These are phyloP conservation scores for Plectosphaerella sp. DNA, from an alignment of 2,329 filamentous ascomycete species.

Conservation along the genomic window DNA sequence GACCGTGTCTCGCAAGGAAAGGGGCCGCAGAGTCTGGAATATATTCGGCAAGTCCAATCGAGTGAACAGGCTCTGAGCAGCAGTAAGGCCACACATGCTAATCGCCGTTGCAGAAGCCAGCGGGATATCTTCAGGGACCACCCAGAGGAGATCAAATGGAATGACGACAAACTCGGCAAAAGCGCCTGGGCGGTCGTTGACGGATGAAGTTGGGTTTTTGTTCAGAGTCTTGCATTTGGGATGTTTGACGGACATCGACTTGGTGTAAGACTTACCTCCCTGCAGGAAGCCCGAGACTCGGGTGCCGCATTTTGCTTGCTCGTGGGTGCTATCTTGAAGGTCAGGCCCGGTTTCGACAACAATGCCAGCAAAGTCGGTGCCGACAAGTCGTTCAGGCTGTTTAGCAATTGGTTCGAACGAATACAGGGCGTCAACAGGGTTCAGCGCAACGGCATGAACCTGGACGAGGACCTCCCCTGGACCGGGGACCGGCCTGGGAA, in stretches of 20 bases:
- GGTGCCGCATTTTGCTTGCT: slow-evolving; percentile 17
- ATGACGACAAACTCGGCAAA: slow-evolving; percentile 36
- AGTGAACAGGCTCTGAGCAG: slow-evolving; percentile 33
- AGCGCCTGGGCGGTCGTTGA: slow-evolving; percentile 36
- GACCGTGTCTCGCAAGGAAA: neutral
- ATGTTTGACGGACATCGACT: neutral
- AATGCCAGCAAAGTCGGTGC: slow-evolving; percentile 34
- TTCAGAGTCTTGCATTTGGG: too few species aligned
- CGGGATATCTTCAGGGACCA: slow-evolving; percentile 22
- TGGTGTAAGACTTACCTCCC: slow-evolving; percentile 20
- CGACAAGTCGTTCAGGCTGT: slow-evolving; percentile 22
- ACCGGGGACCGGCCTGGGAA: slow-evolving; percentile 10
- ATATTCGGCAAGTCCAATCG: slow-evolving; percentile 24
- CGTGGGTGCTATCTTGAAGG: neutral
- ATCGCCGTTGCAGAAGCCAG: slow-evolving; percentile 32
- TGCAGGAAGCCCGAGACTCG: slow-evolving; percentile 37
- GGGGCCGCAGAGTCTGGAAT: too few species aligned
- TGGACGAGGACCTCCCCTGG: slow-evolving; percentile 15
- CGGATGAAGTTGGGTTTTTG: slow-evolving; percentile 28
- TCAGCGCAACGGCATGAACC: slow-evolving; percentile 19
- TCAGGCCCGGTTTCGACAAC: slow-evolving; percentile 17
- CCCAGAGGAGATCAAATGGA: slow-evolving; percentile 31
- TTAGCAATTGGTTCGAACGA: slow-evolving; percentile 23
- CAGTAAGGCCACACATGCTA: slow-evolving; percentile 36
- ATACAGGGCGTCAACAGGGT: slow-evolving; percentile 27